Evolutionary conservation across 345 rosid species (phyloP).

Genomic region (Rhodamnia rubescens): DNA sequence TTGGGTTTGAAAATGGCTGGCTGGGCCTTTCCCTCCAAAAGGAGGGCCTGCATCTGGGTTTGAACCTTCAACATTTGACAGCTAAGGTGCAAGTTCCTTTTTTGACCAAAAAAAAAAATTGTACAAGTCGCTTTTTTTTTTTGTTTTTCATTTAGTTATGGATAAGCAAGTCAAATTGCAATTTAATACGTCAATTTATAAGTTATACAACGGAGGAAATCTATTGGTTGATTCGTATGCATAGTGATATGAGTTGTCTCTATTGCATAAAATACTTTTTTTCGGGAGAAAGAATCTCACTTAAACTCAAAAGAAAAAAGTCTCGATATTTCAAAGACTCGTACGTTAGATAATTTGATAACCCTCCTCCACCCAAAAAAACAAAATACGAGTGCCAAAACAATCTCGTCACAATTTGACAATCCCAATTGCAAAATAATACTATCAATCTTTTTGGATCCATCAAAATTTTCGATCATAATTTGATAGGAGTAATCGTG

Average conservation of each 20-base stretch:
- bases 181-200: background rate
- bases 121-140: too few species aligned
- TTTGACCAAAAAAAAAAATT: too few species aligned
- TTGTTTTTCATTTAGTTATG: background rate
- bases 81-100: background rate
- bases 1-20: background rate
- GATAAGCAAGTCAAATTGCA: background rate
- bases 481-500: too few species aligned
- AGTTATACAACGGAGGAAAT: background rate
- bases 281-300: too few species aligned
- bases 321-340: fast-evolving
- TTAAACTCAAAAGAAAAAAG: fast-evolving
- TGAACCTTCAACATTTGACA: background rate
- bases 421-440: too few species aligned
- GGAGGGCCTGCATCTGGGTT: background rate
- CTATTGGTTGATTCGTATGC: background rate
- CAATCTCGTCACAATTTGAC: background rate
- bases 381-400: background rate
- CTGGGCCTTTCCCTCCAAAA: background rate
- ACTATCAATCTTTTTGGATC: too few species aligned
- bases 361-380: background rate
- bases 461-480: too few species aligned
- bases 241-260: background rate
- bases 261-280: background rate
- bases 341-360: background rate